These are phyloP conservation scores for Sporopachydermia lactativora DNA, from an alignment of 805 yeast species.

Conservation along the genomic window DNA sequence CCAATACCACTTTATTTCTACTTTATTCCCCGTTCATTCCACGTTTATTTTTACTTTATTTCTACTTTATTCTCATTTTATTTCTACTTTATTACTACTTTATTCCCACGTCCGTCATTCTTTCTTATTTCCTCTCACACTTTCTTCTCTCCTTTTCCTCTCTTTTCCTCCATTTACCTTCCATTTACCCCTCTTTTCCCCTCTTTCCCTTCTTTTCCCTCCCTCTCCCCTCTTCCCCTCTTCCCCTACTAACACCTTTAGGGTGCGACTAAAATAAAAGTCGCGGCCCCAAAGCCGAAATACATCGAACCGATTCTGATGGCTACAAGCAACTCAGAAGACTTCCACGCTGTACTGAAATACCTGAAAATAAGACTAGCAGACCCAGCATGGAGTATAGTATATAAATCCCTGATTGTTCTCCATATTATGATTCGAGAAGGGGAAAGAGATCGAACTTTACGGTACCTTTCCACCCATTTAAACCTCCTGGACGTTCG, in stretches of 20 bases:
- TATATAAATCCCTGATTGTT: constrained; percentile 73
- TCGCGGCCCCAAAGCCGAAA: constrained; percentile 74
- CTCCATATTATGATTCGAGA: constrained; percentile 86
- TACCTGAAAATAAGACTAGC: constrained; percentile 47
- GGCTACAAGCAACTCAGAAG: constrained; percentile 23
- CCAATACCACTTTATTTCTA: too few species aligned
- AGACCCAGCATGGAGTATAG: constrained; percentile 74
- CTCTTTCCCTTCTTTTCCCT: too few species aligned
- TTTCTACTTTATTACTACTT: too few species aligned
- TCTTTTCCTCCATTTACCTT: too few species aligned
- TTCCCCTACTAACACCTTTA: constrained; percentile 11
- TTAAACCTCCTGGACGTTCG: constrained; percentile 35
- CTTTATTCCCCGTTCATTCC: too few species aligned
- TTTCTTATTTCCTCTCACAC: too few species aligned
- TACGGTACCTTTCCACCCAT: constrained; percentile 39
- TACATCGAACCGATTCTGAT: constrained; percentile 67
- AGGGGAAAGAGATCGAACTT: constrained; percentile 67
- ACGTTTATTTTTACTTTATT: too few species aligned
- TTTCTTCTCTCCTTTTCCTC: too few species aligned
- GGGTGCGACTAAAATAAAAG: constrained; percentile 59
- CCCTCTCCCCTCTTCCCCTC: too few species aligned
- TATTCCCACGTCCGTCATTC: too few species aligned
- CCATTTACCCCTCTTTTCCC: too few species aligned
- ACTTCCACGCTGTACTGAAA: constrained; percentile 55
- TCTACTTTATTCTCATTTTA: too few species aligned